Percentiles rank a stretch among this genome's conserved stretches.
Evolutionary conservation across 2,329 filamentous ascomycete species (phyloP).

Genomic region (Fusarium sp.): DNA sequence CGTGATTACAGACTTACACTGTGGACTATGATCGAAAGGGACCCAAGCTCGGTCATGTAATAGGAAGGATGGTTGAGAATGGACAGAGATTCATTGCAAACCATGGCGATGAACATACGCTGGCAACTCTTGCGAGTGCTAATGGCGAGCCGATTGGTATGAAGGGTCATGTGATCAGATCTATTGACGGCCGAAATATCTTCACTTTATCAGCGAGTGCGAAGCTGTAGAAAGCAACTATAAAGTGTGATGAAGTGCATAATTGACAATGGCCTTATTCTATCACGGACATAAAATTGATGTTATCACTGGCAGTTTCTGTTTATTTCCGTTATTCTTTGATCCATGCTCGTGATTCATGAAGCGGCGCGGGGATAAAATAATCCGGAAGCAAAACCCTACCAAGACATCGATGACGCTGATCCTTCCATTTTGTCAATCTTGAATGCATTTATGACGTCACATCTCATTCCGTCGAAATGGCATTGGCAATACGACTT

Average conservation of each 20-base stretch:
- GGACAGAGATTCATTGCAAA: conserved; percentile 43
- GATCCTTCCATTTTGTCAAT: background rate
- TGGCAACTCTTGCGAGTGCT: conserved; percentile 19
- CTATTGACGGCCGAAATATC: background rate
- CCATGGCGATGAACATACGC: conserved; percentile 35
- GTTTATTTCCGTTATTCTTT: background rate
- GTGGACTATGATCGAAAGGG: conserved; percentile 43
- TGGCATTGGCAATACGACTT: conserved; percentile 31
- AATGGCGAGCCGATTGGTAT: conserved; percentile 32
- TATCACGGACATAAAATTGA: background rate
- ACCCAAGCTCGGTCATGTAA: conserved; percentile 29
- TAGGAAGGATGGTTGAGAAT: conserved; percentile 27
- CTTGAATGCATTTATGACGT: conserved; percentile 15
- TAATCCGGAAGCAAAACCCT: background rate
- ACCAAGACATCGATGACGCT: background rate
- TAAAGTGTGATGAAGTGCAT: background rate
- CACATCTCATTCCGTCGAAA: conserved; percentile 8
- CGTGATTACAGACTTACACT: conserved; percentile 41
- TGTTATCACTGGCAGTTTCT: background rate
- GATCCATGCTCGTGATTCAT: background rate
- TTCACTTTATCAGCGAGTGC: background rate
- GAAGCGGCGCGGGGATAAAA: background rate
- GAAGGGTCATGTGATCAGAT: background rate
- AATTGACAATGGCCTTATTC: rapidly evolving
- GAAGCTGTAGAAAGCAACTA: background rate